A percentile compares a stretch with the other conserved stretches of the same genome.
These are phyloP conservation scores for Candida yuanshanica DNA, from an alignment of 805 yeast species.

Conservation along the genomic window DNA sequence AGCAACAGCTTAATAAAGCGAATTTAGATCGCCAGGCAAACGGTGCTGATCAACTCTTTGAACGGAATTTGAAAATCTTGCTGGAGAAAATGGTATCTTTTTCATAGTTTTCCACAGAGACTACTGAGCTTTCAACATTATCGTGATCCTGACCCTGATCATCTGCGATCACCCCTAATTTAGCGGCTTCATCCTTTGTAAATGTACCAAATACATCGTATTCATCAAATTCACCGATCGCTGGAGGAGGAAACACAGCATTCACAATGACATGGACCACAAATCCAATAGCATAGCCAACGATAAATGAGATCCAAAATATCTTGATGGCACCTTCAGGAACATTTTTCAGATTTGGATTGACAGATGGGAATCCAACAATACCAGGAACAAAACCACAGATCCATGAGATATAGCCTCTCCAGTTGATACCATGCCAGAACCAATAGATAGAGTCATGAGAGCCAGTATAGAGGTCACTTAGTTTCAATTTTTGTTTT, in stretches of 20 bases:
- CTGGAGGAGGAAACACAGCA: conserved; percentile 25
- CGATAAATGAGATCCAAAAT: conserved; percentile 22
- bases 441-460: conserved; percentile 36
- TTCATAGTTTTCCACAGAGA: neutral
- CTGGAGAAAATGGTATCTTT: conserved; percentile 3
- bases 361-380: conserved; percentile 33
- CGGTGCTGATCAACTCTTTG: neutral
- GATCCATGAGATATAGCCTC: conserved; percentile 34
- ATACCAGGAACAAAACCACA: conserved; percentile 36
- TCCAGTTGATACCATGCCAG: conserved; percentile 38
- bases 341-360: conserved; percentile 24
- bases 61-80: conserved; percentile 4
- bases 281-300: conserved; percentile 23
- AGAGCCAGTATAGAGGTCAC: conserved; percentile 33
- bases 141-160: conserved; percentile 8
- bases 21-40: neutral
- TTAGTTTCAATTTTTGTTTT: conserved; percentile 32
- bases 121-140: neutral
- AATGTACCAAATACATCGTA: conserved; percentile 30
- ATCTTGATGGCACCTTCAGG: conserved; percentile 24
- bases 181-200: conserved; percentile 28
- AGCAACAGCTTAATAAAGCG: neutral
- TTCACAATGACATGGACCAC: conserved; percentile 19
- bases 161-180: conserved; percentile 26
- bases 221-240: conserved; percentile 26